Evolutionary conservation across 1,139 yeast species (phyloP).

Genomic region (Geotrichum bryndzae): DNA sequence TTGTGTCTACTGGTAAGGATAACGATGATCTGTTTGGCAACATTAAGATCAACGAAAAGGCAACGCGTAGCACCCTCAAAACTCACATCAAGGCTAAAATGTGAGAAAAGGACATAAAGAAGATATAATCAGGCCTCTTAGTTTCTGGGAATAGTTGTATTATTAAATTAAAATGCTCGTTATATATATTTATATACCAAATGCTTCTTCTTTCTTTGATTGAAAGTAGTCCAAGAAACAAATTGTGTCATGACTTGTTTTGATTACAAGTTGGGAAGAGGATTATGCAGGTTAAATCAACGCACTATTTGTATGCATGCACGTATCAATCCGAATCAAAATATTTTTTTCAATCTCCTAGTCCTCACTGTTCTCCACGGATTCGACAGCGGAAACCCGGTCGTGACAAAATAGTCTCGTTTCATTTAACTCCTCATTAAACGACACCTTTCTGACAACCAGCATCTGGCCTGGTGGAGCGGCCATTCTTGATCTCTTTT

Average conservation of each 20-base stretch:
- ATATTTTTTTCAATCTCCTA: neutral
- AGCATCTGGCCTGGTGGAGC: neutral
- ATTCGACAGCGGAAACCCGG: neutral
- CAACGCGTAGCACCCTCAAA: slow-evolving; percentile 17
- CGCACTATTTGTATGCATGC: neutral
- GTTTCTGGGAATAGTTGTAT: too few species aligned
- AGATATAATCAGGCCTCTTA: too few species aligned
- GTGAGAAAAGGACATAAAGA: neutral
- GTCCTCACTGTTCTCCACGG: neutral
- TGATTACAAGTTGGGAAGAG: neutral
- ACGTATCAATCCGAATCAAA: neutral
- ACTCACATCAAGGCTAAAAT: slow-evolving; percentile 17
- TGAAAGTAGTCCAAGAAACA: neutral
- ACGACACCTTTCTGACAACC: neutral
- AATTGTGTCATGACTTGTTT: too few species aligned
- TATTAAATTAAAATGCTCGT: too few species aligned
- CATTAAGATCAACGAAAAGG: slow-evolving; percentile 17
- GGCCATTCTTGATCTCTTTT: neutral
- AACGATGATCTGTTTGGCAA: slow-evolving; percentile 12
- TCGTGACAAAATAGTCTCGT: neutral
- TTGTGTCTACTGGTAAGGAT: neutral
- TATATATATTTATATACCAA: neutral
- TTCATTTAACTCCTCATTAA: neutral
- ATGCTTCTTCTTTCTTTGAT: neutral
- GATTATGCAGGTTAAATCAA: neutral